phyloP scores from a whole-genome alignment of 371 early-diverging fungal genomes.

The Mucor circinelloides region DNA sequence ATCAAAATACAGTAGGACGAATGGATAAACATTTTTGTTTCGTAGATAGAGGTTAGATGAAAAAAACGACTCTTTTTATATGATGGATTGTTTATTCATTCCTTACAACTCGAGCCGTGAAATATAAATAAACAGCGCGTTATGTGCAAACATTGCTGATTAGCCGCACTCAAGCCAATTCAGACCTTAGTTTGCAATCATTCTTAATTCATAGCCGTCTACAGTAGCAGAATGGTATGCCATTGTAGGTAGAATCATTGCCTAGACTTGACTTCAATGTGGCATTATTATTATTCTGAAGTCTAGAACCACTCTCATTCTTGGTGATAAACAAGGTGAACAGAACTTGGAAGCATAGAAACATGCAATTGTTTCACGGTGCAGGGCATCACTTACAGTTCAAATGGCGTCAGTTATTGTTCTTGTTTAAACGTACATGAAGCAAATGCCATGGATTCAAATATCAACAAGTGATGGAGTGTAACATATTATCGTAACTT shows the following conservation, averaged over 20 bases:
- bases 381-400: not conserved
- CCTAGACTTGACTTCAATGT: no score
- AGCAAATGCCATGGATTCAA: no score
- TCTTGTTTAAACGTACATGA: not conserved
- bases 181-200: no score
- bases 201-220: no score
- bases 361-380: not conserved
- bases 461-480: no score
- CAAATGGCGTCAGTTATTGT: not conserved
- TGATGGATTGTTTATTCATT: not conserved
- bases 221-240: no score
- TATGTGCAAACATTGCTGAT: not conserved
- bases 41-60: not conserved
- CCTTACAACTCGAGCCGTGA: not conserved
- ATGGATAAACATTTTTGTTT: conserved; percentile 8
- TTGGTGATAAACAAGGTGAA: not conserved
- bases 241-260: no score
- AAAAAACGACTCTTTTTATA: not conserved
- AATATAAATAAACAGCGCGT: not conserved
- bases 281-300: not conserved
- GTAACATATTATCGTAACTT: no score
- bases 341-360: not conserved
- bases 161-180: no score
- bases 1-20: conserved; percentile 1
- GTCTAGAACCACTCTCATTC: not conserved